Evolutionary conservation across 2,329 filamentous ascomycete species (phyloP), one percentile per base, ranked within the genome.

Genomic region (Arachnomyces sp.): DNA sequence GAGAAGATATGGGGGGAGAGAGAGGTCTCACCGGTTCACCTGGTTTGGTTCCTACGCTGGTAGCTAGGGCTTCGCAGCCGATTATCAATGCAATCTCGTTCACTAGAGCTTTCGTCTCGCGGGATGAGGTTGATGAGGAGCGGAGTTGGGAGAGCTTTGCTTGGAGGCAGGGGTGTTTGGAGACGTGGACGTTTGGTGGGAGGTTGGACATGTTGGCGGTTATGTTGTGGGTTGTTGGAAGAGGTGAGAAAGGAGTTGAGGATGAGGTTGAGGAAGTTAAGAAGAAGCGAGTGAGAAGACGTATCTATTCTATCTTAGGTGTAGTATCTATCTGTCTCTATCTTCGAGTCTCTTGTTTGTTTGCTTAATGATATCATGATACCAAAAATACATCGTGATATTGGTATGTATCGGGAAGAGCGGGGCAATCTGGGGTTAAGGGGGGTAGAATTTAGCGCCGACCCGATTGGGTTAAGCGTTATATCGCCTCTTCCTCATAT

Each of bases 91-190:
- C 71, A 47, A 96, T 93, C 48, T 96, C 89, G 59, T 95, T 80
- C 45, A 95, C 77, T 36, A 96, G 73, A 6, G 75, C 66, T 65
- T 89, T 88, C 51, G 86, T 88, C 41, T 95, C 86, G 44, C 80
- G 75, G 3, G 86, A 73, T 44, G 73, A 77, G 37, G 85, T 79
- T 31, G 70, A 73, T 42, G 77, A 72, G 31, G 86, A 92, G 44
- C 90, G 83, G 34, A 96, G 78, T 67, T 92, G 86, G 52, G 85
- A 89, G 55, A 96, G 79, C 72, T 96, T 96, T 52, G 84, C 86
- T 53, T 76, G 73, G 31, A 95, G 74, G 65, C 86, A 94, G 28
- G 90, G 90, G 63, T 96, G 90, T 12, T 70, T 71, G 30, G 88
- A 95, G 59, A 95, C 69, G 67, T 92, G 86, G 28, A 78, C 69